Base-by-base conservation (phyloP, 2,329 filamentous ascomycete genomes). In the Aspergillus fischeri region DNA sequence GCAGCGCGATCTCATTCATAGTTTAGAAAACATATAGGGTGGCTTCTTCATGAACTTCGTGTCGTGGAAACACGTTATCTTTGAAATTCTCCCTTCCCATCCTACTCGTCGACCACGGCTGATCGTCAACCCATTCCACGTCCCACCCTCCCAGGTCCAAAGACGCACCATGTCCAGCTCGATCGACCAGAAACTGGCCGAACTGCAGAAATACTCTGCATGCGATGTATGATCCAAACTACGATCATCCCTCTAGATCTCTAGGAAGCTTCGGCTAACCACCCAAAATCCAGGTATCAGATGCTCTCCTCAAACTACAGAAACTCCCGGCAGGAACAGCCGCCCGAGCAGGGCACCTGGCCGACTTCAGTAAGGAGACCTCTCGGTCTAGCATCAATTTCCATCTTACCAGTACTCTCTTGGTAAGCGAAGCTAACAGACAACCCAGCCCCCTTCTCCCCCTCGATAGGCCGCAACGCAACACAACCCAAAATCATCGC, bases 251-350 rank as follows among this genome's bases (percentile, higher is more conserved):
- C 11, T 11, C 3, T 29, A 35, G 11, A 1, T n/a, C 17, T 14
- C 3, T 29, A 35, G 10, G 20, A 2, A 42, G 29, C 9, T 28
- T 51, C 47, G 50, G 25, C 50, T 49, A 11, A 25, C 27, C n/a
- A 11, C 14, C 4, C 4, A 27, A n/a, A 14, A 20, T 21, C 35
- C 53, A 90, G 79, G 78, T 91, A 59, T 89, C 88, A 10, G 89
- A 92, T 70, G 88, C 87, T 5, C 80, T 92, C 1, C 79, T 90
- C 55, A 89, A 87, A 67, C 79, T 92, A 50, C 82, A 87, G 58
- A 74, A 74, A 49, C 60, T 65, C 4, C 62, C 69, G 5, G 54
- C 66, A 27, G 74, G 73, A 10, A 59, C 63, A 21, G 81, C 87
- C 8, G 80, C 86, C 10, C 81, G 83, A 49, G 87, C 86, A 27